Conservation (phyloP, 352 stramenopile species). For the Phytophthora parvispora region DNA sequence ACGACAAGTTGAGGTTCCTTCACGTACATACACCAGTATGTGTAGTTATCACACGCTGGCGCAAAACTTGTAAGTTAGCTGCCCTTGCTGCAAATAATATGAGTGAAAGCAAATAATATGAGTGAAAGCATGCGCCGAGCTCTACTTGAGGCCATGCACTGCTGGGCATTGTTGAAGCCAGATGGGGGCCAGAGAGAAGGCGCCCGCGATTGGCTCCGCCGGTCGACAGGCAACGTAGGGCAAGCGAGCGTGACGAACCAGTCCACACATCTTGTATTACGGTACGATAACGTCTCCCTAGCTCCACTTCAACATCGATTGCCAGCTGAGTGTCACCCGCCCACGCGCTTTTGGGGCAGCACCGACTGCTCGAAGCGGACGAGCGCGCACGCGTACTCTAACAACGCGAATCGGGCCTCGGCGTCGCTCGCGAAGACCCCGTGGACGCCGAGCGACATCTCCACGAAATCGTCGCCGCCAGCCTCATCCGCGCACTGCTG, state of each 20-base stretch:
- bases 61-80: no score
- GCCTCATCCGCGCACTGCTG: constrained; percentile 14
- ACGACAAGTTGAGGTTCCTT: no score
- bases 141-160: no score
- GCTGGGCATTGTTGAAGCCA: no score
- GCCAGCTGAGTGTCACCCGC: not conserved
- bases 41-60: no score
- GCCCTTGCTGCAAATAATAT: no score
- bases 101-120: no score
- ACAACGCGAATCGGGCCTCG: constrained; percentile 34
- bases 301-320: constrained; percentile 12
- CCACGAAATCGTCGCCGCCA: constrained; percentile 19
- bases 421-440: constrained; percentile 23
- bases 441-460: constrained; percentile 39
- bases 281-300: not conserved
- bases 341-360: constrained; percentile 15
- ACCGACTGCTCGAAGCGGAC: constrained; percentile 49
- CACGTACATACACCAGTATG: no score
- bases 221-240: not conserved
- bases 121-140: no score
- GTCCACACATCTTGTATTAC: not conserved
- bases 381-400: constrained; percentile 32
- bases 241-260: not conserved
- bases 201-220: no score
- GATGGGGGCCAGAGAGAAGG: no score